phyloP scores from a whole-genome alignment of 2,329 filamentous ascomycete species.

The Dactylella cylindrospora region DNA sequence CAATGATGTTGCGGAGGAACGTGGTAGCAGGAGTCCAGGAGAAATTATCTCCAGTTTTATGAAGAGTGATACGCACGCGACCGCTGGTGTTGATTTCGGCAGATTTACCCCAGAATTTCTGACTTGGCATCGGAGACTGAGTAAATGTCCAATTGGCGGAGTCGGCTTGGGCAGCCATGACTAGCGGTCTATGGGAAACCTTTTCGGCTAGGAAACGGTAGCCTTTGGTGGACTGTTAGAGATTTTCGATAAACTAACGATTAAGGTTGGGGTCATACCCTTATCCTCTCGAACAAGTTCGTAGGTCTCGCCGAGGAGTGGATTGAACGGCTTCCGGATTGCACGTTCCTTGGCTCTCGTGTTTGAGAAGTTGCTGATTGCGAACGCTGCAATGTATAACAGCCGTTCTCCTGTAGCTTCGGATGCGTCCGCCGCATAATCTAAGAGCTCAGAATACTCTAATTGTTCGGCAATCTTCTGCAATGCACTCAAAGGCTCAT shows the following conservation, averaged over 20 bases:
- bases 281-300: constrained; percentile 86
- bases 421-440: constrained; percentile 64
- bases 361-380: constrained; percentile 80
- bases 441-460: constrained; percentile 84
- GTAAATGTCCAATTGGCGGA: constrained; percentile 79
- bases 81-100: constrained; percentile 93
- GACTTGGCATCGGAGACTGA: constrained; percentile 82
- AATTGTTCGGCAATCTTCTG: constrained; percentile 87
- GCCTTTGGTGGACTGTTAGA: constrained; percentile 56
- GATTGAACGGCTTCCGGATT: constrained; percentile 95
- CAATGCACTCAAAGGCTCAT: constrained; percentile 84
- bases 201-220: constrained; percentile 95
- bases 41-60: constrained; percentile 76
- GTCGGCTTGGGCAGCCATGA: constrained; percentile 91
- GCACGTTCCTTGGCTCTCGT: constrained; percentile 83
- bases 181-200: constrained; percentile 86
- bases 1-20: constrained; percentile 93
- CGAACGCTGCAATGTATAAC: constrained; percentile 84
- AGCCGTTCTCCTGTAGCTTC: constrained; percentile 70
- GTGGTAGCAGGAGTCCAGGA: constrained; percentile 86
- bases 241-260: not conserved
- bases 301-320: constrained; percentile 91
- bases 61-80: constrained; percentile 74
- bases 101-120: constrained; percentile 99
- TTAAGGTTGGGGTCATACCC: constrained; percentile 56